These are phyloP conservation scores for Pseudocercospora crystallina DNA, from an alignment of 2,329 filamentous ascomycete genomes.

Conservation along the genomic window DNA sequence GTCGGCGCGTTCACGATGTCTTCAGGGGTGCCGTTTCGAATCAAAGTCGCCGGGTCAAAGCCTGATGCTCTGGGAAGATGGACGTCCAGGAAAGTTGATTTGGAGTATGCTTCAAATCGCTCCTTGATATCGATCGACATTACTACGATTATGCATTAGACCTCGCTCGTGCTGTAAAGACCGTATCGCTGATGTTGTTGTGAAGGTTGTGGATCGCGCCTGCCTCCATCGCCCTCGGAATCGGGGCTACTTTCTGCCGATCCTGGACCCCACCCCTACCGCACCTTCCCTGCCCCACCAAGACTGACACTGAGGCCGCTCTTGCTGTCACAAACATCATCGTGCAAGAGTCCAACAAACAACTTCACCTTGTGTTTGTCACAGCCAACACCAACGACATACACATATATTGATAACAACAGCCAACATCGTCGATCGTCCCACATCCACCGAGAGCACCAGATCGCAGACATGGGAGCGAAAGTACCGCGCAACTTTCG, in stretches of 20 bases:
- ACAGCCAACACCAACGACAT: background rate
- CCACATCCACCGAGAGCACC: conserved; percentile 45
- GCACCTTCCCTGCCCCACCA: too few species aligned
- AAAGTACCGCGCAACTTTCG: conserved; percentile 95
- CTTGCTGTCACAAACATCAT: too few species aligned
- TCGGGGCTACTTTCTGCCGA: too few species aligned
- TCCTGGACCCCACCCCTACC: too few species aligned
- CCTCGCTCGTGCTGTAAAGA: too few species aligned
- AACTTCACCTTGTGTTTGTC: background rate
- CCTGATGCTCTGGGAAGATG: conserved; percentile 23
- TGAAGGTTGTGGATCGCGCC: too few species aligned
- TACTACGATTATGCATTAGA: too few species aligned
- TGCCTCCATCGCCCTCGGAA: too few species aligned
- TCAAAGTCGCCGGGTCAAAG: conserved; percentile 22
- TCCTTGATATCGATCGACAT: conserved; percentile 2
- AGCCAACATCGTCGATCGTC: background rate
- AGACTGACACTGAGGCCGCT: too few species aligned
- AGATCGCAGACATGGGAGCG: conserved; percentile 56
- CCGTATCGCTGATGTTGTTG: background rate
- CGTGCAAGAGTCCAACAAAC: background rate
- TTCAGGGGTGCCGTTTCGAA: conserved; percentile 23
- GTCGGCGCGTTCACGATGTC: conserved; percentile 23
- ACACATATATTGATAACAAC: background rate
- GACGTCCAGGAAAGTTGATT: conserved; percentile 29
- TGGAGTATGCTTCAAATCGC: conserved; percentile 26